Conservation (phyloP, 1,139 yeast genomes). For the Suhomyces terraborum region DNA sequence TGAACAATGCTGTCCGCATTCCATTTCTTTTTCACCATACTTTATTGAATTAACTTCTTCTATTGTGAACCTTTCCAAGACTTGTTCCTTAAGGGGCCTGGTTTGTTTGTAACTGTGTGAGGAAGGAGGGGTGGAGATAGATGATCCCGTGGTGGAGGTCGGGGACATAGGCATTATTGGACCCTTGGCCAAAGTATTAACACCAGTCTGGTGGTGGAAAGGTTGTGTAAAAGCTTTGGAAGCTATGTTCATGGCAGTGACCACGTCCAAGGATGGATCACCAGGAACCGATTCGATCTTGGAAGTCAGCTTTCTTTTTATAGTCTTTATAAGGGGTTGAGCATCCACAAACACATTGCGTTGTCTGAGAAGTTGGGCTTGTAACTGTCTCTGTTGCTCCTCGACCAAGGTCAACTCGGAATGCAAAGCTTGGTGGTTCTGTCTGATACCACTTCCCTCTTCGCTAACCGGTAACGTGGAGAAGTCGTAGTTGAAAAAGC, state of each 20-base stretch:
- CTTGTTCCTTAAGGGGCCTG: conserved; percentile 8
- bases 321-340: not conserved
- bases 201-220: conserved; percentile 2
- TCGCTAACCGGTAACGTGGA: conserved; percentile 1
- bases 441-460: not conserved
- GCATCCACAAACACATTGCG: not conserved
- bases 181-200: conserved; percentile 2
- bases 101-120: conserved; percentile 1
- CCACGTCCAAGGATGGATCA: conserved; percentile 14
- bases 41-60: conserved; percentile 11
- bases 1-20: conserved; percentile 17
- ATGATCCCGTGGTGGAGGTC: conserved; percentile 7
- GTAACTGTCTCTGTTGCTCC: conserved; percentile 9
- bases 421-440: conserved; percentile 2
- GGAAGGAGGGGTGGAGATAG: conserved; percentile 9
- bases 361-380: conserved; percentile 9
- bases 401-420: conserved; percentile 7
- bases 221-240: conserved; percentile 14
- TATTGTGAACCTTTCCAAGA: conserved; percentile 11
- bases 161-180: conserved; percentile 10
- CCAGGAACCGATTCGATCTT: conserved; percentile 5
- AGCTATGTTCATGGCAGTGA: conserved; percentile 19
- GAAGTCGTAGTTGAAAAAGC: conserved; percentile 11
- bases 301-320: not conserved
- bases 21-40: conserved; percentile 15